Conservation (phyloP, 352 stramenopile genomes). For the Phytophthora palmivora region DNA sequence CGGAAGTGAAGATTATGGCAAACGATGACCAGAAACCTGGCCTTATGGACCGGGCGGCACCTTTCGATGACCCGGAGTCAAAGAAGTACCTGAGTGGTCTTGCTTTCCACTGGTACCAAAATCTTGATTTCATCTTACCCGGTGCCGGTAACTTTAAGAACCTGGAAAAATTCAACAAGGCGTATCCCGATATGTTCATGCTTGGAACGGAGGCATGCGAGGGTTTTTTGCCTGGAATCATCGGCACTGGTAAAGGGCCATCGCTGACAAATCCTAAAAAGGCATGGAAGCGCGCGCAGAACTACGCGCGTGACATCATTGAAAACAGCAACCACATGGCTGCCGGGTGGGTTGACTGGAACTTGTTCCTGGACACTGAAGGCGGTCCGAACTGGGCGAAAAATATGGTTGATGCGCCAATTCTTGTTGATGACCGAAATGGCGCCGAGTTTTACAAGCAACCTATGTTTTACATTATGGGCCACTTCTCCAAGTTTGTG, state of each 20-base stretch:
- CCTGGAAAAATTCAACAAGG: conserved; percentile 49
- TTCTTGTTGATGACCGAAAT: too few species aligned
- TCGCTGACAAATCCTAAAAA: conserved; percentile 36
- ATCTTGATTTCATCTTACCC: conserved; percentile 48
- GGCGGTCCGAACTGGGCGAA: too few species aligned
- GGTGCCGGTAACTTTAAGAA: conserved; percentile 50
- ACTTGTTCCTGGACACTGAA: conserved; percentile 74
- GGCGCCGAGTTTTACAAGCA: too few species aligned
- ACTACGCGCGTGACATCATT: conserved; percentile 88
- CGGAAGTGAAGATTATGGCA: conserved; percentile 73
- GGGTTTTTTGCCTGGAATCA: conserved; percentile 50
- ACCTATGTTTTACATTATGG: too few species aligned
- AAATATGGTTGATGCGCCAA: too few species aligned
- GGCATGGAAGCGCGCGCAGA: conserved; percentile 70
- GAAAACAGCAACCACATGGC: conserved; percentile 80
- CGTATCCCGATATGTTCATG: conserved; percentile 78
- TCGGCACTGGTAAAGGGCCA: conserved; percentile 55
- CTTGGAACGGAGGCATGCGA: conserved; percentile 82
- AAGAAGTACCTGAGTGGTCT: conserved; percentile 74
- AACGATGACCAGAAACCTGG: conserved; percentile 80
- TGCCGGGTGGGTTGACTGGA: conserved; percentile 88
- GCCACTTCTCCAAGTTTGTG: conserved; percentile 48
- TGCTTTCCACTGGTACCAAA: conserved; percentile 82
- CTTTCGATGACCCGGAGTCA: conserved; percentile 46
- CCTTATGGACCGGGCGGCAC: conserved; percentile 40